A percentile compares a stretch with the other conserved stretches of the same genome.
Evolutionary conservation across 306 rosid genomes (phyloP).

Genomic region (Glycine latifolia): DNA sequence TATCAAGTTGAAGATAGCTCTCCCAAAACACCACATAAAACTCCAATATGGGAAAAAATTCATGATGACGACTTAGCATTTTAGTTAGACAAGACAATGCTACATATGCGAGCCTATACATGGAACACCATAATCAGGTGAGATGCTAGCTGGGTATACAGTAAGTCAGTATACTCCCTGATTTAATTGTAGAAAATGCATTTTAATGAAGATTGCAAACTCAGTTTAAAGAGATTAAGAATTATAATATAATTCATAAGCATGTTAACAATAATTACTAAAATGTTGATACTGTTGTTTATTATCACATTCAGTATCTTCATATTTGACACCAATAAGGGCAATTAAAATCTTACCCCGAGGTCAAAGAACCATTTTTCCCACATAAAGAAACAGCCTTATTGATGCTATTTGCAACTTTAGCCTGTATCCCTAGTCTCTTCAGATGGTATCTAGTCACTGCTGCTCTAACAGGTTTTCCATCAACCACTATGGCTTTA

Average conservation of each 20-base stretch:
- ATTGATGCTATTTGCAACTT: constrained; percentile 67
- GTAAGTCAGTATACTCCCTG: too few relatives aligned
- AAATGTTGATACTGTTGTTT: constrained; percentile 1
- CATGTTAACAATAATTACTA: neutral
- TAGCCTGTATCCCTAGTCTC: constrained; percentile 87
- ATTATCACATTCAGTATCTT: constrained; percentile 11
- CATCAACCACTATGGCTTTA: constrained; percentile 87
- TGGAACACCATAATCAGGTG: neutral
- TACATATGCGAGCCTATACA: neutral
- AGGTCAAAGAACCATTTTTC: constrained; percentile 66
- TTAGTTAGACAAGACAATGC: neutral
- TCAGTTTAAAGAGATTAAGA: constrained; percentile 5
- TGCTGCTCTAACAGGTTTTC: constrained; percentile 93
- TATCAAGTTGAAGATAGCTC: constrained; percentile 16
- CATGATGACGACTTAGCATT: neutral
- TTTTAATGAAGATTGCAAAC: neutral
- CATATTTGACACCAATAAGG: constrained; percentile 16
- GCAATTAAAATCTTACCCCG: constrained; percentile 62
- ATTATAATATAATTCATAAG: neutral
- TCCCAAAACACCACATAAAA: constrained; percentile 15
- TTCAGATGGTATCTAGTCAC: constrained; percentile 89
- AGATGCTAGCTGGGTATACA: too few relatives aligned
- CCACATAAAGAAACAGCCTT: constrained; percentile 65
- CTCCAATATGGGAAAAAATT: neutral
- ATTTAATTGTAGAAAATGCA: neutral